Evolutionary conservation across 2,329 filamentous ascomycete genomes (phyloP).

Genomic region (Aureobasidium leucospermi): DNA sequence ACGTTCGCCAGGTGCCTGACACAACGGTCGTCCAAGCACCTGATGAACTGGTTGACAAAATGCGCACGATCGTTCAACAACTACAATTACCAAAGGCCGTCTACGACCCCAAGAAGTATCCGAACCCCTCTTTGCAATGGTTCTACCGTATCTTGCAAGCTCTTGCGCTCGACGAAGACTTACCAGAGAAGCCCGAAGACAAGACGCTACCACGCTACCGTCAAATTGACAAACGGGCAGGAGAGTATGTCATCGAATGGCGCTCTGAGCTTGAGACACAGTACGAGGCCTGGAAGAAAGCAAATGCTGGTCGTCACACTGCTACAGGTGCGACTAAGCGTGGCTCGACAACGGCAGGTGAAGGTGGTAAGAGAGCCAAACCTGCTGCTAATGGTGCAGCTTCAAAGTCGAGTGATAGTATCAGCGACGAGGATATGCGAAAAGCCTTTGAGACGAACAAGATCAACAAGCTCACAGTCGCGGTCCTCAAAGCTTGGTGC

Average conservation of each 20-base stretch:
- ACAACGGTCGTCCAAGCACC: constrained; percentile 51
- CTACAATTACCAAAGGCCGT: constrained; percentile 77
- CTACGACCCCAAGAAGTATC: constrained; percentile 81
- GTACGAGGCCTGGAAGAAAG: constrained; percentile 35
- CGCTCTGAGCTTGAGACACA: constrained; percentile 59
- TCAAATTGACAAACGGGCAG: constrained; percentile 84
- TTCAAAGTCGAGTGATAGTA: constrained; percentile 22
- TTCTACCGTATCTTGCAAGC: constrained; percentile 93
- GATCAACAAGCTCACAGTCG: constrained; percentile 33
- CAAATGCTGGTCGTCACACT: constrained; percentile 30
- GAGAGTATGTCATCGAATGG: constrained; percentile 72
- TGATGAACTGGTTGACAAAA: constrained; percentile 67
- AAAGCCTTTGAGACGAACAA: constrained; percentile 35
- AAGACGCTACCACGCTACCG: constrained; percentile 76
- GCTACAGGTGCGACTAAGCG: constrained; percentile 42
- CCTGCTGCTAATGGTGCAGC: constrained; percentile 21
- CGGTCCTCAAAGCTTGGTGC: constrained; percentile 28
- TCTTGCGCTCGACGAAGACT: constrained; percentile 82
- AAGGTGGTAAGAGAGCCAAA: constrained; percentile 41
- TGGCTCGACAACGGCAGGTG: constrained; percentile 19
- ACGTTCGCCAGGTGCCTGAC: constrained; percentile 69
- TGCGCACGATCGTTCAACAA: constrained; percentile 77
- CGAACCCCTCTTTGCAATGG: constrained; percentile 83
- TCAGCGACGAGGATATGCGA: constrained; percentile 40
- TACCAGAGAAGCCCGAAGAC: constrained; percentile 67